Evolutionary conservation across 306 rosid species (phyloP).

Genomic region (Cucumis cinereus): DNA sequence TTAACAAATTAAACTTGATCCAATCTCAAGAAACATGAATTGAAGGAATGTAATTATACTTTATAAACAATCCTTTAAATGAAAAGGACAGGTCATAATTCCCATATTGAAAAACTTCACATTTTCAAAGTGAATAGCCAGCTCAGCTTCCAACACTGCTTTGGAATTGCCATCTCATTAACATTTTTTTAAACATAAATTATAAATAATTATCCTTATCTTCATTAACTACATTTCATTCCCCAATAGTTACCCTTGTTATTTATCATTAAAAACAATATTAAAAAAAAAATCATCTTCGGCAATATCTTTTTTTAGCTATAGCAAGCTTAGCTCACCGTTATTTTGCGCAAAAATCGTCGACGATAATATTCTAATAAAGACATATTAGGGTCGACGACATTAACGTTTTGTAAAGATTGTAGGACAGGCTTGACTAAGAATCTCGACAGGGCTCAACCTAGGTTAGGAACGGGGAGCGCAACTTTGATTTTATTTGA

Average conservation of each 20-base stretch:
- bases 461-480: too few relatives aligned
- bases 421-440: too few relatives aligned
- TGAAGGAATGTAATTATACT: background rate
- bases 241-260: background rate
- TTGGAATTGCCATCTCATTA: conserved; percentile 1
- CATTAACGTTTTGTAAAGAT: too few relatives aligned
- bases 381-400: too few relatives aligned
- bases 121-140: background rate
- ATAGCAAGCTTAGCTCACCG: too few relatives aligned
- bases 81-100: background rate
- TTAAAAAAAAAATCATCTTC: too few relatives aligned
- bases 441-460: too few relatives aligned
- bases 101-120: background rate
- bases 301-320: too few relatives aligned
- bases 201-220: background rate
- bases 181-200: background rate
- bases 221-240: background rate
- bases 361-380: too few relatives aligned
- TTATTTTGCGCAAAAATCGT: too few relatives aligned
- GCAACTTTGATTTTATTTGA: too few relatives aligned
- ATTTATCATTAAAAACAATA: too few relatives aligned
- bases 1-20: background rate
- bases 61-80: background rate
- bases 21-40: background rate
- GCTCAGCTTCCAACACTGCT: background rate